Base-by-base conservation (phyloP, 2,329 filamentous ascomycete species). In the Kalaharituber pfeilii region DNA sequence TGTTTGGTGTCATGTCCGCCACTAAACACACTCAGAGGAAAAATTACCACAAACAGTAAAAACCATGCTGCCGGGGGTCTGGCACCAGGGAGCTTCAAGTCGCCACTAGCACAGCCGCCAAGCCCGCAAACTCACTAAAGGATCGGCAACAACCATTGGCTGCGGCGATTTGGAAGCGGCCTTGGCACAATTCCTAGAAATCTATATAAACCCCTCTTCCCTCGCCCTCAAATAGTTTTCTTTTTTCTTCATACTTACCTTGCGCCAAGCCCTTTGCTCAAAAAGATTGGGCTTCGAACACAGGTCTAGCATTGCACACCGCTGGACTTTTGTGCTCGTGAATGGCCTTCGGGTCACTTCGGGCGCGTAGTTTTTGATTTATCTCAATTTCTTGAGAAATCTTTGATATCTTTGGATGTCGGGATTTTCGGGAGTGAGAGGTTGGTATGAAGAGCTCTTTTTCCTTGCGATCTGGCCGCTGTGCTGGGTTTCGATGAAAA, bases 341-440 rank as follows among this genome's bases (percentile, higher is more conserved):
- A 47, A 47, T 47, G 42, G 42, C 42, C 42, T 47, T 22, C 42
- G 42, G 42, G 42, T 47, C 42, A 47, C 24, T 25, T 47, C 42
- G 42, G 24, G 42, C 25, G 42, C 42, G 15, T 20, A 47, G 42
- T 47, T 47, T 47, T 47, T 47, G 42, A 25, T 47, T 47, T 47
- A 5, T 47, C 2, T 3, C 15, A 39, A 39, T 15, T 3, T 2
- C 33, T 18, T 4, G 33, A 39, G 20, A 18, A 18, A 18, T 39
- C 4, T 39, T 39, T 39, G 15, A 15, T 13, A 39, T 39, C 33
- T 39, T 39, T 39, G n/a, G n/a, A n/a, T n/a, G n/a, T n/a, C n/a
- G n/a, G n/a, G n/a, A n/a, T n/a, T n/a, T n/a, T n/a, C n/a, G n/a
- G n/a, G n/a, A n/a, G n/a, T 39, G 4, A 18, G 30, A 11, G 1